These are phyloP conservation scores for Pseudogymnoascus sp. DNA, from an alignment of 2,329 filamentous ascomycete genomes.

Conservation along the genomic window DNA sequence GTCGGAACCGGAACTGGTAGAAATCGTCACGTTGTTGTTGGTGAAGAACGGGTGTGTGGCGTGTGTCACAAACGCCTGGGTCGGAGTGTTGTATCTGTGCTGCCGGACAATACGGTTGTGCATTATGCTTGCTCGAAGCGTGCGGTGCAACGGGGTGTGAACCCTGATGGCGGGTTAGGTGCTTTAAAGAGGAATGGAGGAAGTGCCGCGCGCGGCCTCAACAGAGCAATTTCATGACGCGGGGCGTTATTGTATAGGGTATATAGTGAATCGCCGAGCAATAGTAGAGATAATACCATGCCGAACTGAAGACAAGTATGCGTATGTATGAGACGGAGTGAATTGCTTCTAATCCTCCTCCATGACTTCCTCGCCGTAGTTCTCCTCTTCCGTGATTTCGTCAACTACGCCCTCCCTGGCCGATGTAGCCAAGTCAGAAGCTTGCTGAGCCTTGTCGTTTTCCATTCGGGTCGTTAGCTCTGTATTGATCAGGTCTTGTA, in stretches of 20 bases:
- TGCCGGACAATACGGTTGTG: constrained; percentile 74
- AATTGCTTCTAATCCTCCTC: constrained; percentile 48
- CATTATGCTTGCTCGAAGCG: constrained; percentile 69
- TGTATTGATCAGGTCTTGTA: constrained; percentile 61
- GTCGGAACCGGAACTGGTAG: constrained; percentile 45
- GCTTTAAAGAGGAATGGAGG: background rate
- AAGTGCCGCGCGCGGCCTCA: background rate
- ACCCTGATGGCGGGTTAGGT: background rate
- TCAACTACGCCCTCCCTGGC: constrained; percentile 34
- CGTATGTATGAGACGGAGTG: background rate
- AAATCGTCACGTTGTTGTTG: constrained; percentile 66
- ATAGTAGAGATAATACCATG: background rate
- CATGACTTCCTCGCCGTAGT: constrained; percentile 76
- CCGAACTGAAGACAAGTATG: background rate
- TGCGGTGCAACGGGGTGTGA: constrained; percentile 30
- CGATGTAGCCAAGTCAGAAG: constrained; percentile 22
- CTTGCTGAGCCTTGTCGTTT: constrained; percentile 51
- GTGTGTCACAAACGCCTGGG: constrained; percentile 92
- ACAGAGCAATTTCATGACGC: constrained; percentile 4
- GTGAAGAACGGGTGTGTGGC: constrained; percentile 80
- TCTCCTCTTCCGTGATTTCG: constrained; percentile 58
- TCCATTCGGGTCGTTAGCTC: constrained; percentile 69
- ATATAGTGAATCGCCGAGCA: background rate
- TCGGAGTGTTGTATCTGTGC: constrained; percentile 80
- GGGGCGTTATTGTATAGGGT: constrained; percentile 2